phyloP scores from a whole-genome alignment of 2,329 filamentous ascomycete genomes.

The Colletotrichum sp. region DNA sequence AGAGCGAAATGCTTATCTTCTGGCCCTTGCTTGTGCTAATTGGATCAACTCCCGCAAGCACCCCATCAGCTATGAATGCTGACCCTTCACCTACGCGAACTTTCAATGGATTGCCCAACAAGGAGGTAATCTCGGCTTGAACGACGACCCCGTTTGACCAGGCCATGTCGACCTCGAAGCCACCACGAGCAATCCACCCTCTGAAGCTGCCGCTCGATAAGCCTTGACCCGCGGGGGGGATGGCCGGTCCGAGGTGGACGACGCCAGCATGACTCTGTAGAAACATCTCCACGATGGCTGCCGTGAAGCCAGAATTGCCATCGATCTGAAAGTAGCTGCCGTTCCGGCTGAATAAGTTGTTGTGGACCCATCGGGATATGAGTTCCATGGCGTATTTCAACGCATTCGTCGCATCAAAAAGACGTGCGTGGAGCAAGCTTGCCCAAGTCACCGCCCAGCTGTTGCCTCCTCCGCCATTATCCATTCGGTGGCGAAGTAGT shows the following conservation, averaged over 20 bases:
- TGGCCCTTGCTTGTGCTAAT: neutral
- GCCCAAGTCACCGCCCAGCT: slow-evolving; percentile 16
- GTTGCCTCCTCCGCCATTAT: slow-evolving; percentile 16
- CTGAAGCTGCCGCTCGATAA: neutral
- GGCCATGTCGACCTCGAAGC: slow-evolving; percentile 20
- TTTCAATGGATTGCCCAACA: slow-evolving; percentile 21
- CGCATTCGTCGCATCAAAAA: slow-evolving; percentile 28
- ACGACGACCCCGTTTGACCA: slow-evolving; percentile 14
- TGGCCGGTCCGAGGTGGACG: slow-evolving; percentile 29
- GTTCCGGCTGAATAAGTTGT: slow-evolving; percentile 41
- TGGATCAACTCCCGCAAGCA: neutral
- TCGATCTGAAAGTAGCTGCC: slow-evolving; percentile 48
- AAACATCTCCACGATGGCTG: slow-evolving; percentile 48
- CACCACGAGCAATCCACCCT: slow-evolving; percentile 21
- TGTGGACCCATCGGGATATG: slow-evolving; percentile 39
- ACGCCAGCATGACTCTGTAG: slow-evolving; percentile 39
- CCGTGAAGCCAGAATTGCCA: slow-evolving; percentile 52
- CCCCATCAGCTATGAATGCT: neutral
- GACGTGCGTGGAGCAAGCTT: neutral
- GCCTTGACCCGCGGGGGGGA: slow-evolving; percentile 20
- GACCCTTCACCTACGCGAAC: slow-evolving; percentile 23
- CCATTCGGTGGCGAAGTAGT: neutral
- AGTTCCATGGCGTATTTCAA: slow-evolving; percentile 36
- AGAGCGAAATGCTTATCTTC: neutral
- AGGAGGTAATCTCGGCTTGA: slow-evolving; percentile 25